phyloP scores from a whole-genome alignment of 2,329 filamentous ascomycete species.

The Alternaria panax region DNA sequence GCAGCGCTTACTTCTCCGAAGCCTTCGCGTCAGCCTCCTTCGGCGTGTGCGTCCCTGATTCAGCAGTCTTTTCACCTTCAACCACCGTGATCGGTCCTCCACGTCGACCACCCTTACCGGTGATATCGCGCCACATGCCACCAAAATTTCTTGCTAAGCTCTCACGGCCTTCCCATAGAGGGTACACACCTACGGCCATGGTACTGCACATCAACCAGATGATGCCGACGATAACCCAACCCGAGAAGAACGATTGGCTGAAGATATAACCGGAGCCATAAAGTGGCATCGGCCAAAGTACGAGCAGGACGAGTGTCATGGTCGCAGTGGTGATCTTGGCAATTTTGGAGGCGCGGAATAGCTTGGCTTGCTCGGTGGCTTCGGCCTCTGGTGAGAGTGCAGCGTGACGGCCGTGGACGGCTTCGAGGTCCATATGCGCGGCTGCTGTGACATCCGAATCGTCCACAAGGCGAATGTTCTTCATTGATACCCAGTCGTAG shows the following conservation, averaged over 20 bases:
- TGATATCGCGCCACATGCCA: constrained; percentile 39
- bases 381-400: constrained; percentile 40
- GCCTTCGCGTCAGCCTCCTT: constrained; percentile 27
- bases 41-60: constrained; percentile 27
- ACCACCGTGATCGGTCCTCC: constrained; percentile 19
- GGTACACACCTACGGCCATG: constrained; percentile 79
- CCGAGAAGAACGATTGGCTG: constrained; percentile 79
- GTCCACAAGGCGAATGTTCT: constrained; percentile 76
- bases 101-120: constrained; percentile 27
- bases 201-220: constrained; percentile 79
- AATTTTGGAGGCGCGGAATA: constrained; percentile 57
- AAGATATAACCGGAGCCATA: constrained; percentile 85
- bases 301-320: constrained; percentile 73
- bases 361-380: constrained; percentile 51
- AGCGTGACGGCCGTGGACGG: constrained; percentile 55
- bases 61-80: constrained; percentile 26
- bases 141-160: constrained; percentile 35
- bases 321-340: constrained; percentile 65
- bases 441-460: constrained; percentile 74
- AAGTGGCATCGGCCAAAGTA: constrained; percentile 92
- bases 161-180: constrained; percentile 71
- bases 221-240: constrained; percentile 73
- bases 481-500: constrained; percentile 88
- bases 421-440: constrained; percentile 68
- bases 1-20: constrained; percentile 12